These are phyloP conservation scores for Medakamo hakoo DNA, from an alignment of 139 green algal genomes.

Conservation along the genomic window DNA sequence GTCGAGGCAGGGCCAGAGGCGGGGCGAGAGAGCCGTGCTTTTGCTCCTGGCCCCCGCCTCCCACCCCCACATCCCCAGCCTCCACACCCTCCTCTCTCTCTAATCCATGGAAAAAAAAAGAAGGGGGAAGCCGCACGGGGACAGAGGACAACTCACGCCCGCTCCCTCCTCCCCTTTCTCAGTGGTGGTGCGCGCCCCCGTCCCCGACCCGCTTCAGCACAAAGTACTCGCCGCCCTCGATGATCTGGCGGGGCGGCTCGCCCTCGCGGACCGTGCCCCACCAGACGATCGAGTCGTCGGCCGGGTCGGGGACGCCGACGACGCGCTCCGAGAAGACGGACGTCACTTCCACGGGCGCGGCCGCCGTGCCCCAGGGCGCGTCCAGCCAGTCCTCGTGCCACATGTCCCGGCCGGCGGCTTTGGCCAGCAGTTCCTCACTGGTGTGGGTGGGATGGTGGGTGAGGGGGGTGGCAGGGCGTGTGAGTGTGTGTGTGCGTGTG, in stretches of 20 bases:
- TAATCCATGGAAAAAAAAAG: not conserved
- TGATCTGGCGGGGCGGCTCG: conserved; percentile 49
- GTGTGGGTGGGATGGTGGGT: not conserved
- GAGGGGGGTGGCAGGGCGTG: not conserved
- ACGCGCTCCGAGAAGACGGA: conserved; percentile 33
- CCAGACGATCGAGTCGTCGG: conserved; percentile 48
- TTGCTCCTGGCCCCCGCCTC: not conserved
- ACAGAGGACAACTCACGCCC: not conserved
- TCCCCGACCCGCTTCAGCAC: conserved; percentile 34
- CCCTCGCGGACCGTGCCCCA: conserved; percentile 38
- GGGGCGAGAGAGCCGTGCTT: not conserved
- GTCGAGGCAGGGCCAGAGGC: too few relatives aligned
- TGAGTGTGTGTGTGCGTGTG: not conserved
- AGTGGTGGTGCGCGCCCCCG: conserved; percentile 14
- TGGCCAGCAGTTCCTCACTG: conserved; percentile 36
- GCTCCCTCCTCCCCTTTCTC: not conserved
- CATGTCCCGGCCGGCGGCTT: conserved; percentile 24
- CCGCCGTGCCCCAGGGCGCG: conserved; percentile 43
- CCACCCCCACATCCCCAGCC: too few relatives aligned
- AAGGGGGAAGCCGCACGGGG: not conserved
- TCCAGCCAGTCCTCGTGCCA: conserved; percentile 53
- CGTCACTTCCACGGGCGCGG: conserved; percentile 47
- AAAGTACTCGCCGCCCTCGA: conserved; percentile 58
- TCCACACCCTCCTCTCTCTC: not conserved
- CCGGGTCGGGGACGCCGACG: conserved; percentile 52